Conservation (phyloP, 2,329 filamentous ascomycete species). For the Ceratocystis alfenasii region DNA sequence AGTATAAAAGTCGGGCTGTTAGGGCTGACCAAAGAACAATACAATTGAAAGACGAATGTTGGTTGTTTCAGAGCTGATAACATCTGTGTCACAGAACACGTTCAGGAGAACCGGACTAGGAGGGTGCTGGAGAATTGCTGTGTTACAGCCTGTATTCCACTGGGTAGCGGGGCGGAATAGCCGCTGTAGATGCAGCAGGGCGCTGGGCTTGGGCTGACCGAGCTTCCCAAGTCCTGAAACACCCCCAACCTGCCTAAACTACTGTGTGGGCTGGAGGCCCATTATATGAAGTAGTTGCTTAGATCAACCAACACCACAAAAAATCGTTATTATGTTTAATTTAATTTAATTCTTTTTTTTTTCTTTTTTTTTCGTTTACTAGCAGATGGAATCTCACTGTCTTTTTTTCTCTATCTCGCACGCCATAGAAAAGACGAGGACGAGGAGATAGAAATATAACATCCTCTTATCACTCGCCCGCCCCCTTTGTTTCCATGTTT, state of each 20-base stretch:
- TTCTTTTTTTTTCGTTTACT: conserved; percentile 3
- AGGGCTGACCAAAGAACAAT: conserved; percentile 5
- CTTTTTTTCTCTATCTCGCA: no score
- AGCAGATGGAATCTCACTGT: background rate
- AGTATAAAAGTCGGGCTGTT: background rate
- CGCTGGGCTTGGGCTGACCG: no score
- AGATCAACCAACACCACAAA: background rate
- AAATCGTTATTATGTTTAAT: background rate
- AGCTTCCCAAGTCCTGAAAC: no score
- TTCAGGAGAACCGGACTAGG: background rate
- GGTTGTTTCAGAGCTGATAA: background rate
- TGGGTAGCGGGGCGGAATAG: no score
- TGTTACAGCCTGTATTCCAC: no score
- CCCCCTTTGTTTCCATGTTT: background rate
- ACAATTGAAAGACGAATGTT: background rate
- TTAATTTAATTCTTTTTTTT: background rate
- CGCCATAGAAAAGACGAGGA: no score
- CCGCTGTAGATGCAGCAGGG: no score
- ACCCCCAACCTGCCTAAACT: background rate
- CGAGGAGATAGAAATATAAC: background rate
- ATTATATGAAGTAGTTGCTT: background rate
- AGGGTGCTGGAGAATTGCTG: background rate
- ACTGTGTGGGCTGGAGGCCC: background rate
- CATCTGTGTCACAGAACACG: background rate
- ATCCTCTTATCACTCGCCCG: background rate